Percentiles rank a stretch among this genome's conserved stretches.
phyloP scores from a whole-genome alignment of 768 basidiomycete genomes.

The Cytidiella melzeri region DNA sequence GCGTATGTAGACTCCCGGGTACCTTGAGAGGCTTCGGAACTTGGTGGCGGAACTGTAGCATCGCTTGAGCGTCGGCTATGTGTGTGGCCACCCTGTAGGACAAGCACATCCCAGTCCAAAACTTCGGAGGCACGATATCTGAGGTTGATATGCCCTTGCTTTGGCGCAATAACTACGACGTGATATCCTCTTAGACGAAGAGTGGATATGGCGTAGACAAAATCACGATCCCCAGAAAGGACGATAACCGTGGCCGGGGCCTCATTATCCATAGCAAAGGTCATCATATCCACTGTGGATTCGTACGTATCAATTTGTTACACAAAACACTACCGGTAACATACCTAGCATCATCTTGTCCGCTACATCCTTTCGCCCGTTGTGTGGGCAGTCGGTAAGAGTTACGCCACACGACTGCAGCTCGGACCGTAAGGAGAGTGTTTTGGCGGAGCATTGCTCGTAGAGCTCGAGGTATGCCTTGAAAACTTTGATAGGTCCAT shows the following conservation, averaged over 20 bases:
- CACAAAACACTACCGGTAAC: not conserved
- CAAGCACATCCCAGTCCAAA: conserved; percentile 41
- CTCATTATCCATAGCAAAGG: conserved; percentile 54
- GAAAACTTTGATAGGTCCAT: conserved; percentile 41
- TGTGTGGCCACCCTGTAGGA: not conserved
- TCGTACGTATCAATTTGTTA: too few relatives aligned
- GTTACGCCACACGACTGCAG: conserved; percentile 43
- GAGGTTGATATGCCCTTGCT: conserved; percentile 35
- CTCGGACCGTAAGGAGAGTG: conserved; percentile 30
- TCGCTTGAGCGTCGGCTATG: too few relatives aligned
- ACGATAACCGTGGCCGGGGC: conserved; percentile 48
- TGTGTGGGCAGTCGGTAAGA: conserved; percentile 24
- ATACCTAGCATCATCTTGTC: conserved; percentile 46
- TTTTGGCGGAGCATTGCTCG: conserved; percentile 29
- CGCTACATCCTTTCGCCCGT: conserved; percentile 26
- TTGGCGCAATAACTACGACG: conserved; percentile 14
- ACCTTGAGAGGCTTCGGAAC: too few relatives aligned
- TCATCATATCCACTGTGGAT: conserved; percentile 54
- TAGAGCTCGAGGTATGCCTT: conserved; percentile 48
- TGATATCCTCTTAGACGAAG: conserved; percentile 27
- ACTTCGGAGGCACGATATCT: conserved; percentile 48
- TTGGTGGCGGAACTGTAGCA: too few relatives aligned
- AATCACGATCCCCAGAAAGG: conserved; percentile 62
- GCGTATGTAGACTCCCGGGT: too few relatives aligned
- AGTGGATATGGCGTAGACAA: conserved; percentile 55